phyloP scores from a whole-genome alignment of 768 basidiomycete genomes.

The Suillus ampliporus region DNA sequence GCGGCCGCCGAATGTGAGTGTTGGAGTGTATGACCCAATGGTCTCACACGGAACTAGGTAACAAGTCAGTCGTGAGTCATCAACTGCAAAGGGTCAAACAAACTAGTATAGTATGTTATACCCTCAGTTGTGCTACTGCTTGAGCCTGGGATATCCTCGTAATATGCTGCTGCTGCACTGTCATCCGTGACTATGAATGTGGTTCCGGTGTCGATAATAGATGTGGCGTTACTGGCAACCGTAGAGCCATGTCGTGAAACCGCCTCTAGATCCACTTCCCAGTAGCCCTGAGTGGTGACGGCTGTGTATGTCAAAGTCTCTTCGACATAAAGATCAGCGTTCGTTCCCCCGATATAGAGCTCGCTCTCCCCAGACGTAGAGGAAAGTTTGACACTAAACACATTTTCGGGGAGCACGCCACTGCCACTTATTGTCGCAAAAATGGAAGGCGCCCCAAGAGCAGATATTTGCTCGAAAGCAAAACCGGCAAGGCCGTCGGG shows the following conservation, averaged over 20 bases:
- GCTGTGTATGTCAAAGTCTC: constrained; percentile 43
- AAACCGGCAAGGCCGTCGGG: constrained; percentile 52
- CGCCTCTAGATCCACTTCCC: constrained; percentile 43
- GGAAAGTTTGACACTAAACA: constrained; percentile 57
- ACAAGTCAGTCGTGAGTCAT: constrained; percentile 5
- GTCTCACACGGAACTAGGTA: constrained; percentile 38
- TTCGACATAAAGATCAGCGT: constrained; percentile 51
- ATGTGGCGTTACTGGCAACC: constrained; percentile 28
- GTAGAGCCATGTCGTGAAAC: constrained; percentile 25
- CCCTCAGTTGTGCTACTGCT: background rate
- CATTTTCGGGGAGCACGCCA: constrained; percentile 35
- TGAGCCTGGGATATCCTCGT: constrained; percentile 37
- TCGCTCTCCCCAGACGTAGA: constrained; percentile 47
- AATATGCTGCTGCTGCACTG: constrained; percentile 34
- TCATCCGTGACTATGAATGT: constrained; percentile 35
- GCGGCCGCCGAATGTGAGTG: constrained; percentile 46
- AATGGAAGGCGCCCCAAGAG: constrained; percentile 40
- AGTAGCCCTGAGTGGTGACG: constrained; percentile 40
- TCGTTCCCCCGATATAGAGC: constrained; percentile 60
- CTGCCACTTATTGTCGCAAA: constrained; percentile 52
- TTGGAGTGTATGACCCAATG: constrained; percentile 32
- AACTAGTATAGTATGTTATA: background rate
- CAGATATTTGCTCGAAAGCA: constrained; percentile 46
- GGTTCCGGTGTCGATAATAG: constrained; percentile 43
- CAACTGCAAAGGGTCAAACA: background rate